Conservation (phyloP, 441 rosid genomes). For the Raphanus hybrid region DNA sequence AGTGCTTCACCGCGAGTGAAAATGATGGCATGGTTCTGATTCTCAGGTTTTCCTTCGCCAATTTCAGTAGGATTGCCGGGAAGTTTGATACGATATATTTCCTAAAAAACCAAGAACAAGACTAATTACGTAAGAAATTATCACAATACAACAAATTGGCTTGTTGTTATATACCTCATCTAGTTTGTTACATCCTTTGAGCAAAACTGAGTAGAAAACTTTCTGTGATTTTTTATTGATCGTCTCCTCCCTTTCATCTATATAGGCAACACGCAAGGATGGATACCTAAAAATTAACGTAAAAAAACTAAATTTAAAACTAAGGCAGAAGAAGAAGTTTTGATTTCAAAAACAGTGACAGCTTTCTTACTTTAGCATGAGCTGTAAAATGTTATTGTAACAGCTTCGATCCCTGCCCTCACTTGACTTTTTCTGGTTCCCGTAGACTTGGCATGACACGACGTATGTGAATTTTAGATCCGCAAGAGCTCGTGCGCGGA, state of each 20-base stretch:
- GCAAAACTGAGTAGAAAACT: constrained; percentile 78
- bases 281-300: constrained; percentile 59
- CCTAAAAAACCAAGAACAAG: constrained; percentile 51
- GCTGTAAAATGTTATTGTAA: constrained; percentile 78
- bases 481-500: constrained; percentile 67
- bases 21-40: constrained; percentile 95
- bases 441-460: constrained; percentile 92
- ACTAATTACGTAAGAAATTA: background rate
- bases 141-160: background rate
- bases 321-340: constrained; percentile 30
- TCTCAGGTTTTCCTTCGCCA: constrained; percentile 99
- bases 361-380: constrained; percentile 81
- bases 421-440: constrained; percentile 74
- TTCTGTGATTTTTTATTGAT: constrained; percentile 58
- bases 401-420: constrained; percentile 64
- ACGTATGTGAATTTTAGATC: constrained; percentile 92
- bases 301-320: background rate
- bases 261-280: constrained; percentile 89
- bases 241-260: constrained; percentile 78
- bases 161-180: constrained; percentile 69
- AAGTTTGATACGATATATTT: constrained; percentile 93
- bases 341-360: constrained; percentile 9
- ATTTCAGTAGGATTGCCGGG: constrained; percentile 89
- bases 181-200: constrained; percentile 77
- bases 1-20: constrained; percentile 98